A percentile compares a stretch with the other conserved stretches of the same genome.
Evolutionary conservation across 1,284 basidiomycete species (phyloP).

Genomic region (Ganoderma sp.): DNA sequence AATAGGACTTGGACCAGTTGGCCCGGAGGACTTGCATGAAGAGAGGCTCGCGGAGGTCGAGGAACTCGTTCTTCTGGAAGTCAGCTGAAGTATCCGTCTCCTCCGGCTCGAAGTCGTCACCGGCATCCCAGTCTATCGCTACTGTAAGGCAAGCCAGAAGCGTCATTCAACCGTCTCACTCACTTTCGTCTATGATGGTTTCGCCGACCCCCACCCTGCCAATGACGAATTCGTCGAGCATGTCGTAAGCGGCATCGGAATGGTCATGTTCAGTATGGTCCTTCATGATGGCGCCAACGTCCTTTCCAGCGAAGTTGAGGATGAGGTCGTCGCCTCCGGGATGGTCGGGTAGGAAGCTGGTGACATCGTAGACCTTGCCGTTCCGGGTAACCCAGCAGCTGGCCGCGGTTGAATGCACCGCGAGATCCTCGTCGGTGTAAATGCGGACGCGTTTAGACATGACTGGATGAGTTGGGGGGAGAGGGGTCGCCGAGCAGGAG

Average conservation of each 20-base stretch:
- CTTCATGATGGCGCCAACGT: constrained; percentile 84
- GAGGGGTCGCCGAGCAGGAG: constrained; percentile 17
- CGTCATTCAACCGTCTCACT: constrained; percentile 36
- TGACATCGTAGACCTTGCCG: constrained; percentile 83
- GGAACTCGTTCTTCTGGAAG: constrained; percentile 88
- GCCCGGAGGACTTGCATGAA: constrained; percentile 84
- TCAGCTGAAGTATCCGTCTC: constrained; percentile 82
- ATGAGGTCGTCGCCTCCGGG: constrained; percentile 88
- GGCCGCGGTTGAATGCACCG: constrained; percentile 54
- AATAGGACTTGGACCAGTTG: constrained; percentile 94
- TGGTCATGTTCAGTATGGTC: constrained; percentile 91
- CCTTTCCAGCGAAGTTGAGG: constrained; percentile 82
- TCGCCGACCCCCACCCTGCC: constrained; percentile 83
- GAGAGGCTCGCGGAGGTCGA: constrained; percentile 90
- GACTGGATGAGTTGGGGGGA: constrained; percentile 9
- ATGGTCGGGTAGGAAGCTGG: constrained; percentile 77
- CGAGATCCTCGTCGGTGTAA: constrained; percentile 74
- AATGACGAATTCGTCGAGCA: constrained; percentile 88
- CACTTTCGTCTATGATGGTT: constrained; percentile 79
- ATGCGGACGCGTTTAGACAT: constrained; percentile 75
- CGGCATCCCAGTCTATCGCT: constrained; percentile 75
- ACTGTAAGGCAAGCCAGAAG: constrained; percentile 14
- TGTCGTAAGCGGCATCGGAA: constrained; percentile 89
- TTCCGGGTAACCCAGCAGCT: constrained; percentile 80
- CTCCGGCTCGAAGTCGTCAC: constrained; percentile 89